Base-by-base conservation (phyloP, 2,329 filamentous ascomycete genomes). In the Mycosphaerella arachidis region DNA sequence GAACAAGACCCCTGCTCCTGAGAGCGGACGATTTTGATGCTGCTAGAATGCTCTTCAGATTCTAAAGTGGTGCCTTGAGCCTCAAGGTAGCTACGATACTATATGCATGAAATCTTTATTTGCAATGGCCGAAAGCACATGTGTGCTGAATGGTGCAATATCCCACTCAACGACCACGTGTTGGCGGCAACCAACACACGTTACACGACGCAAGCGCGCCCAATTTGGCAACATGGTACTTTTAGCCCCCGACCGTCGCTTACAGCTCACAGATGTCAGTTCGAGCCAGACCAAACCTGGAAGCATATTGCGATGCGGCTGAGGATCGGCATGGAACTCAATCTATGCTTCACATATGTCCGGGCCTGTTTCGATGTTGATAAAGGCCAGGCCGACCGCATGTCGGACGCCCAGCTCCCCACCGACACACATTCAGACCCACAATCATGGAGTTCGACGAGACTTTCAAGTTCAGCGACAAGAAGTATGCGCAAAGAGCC, bases 1-100 rank as follows among this genome's bases (percentile, higher is more conserved):
- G 24, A 57, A 29, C 43, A 30, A 54, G 52, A 27, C 20, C 30
- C 20, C 33, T 37, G 18, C 40, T n/a, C 40, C 40, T 7, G 40
- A 43, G 18, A n/a, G 4, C 40, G 13, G 48, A 13, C 12, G 48
- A 52, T 10, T 6, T 10, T 20, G 48, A 52, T 31, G 29, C 50
- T 37, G 56, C 30, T 9, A 35, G 56, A 35, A 55, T 58, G 57
- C 40, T 55, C 24, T 50, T 55, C 46, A 37, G 45, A 10, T 24
- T 52, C 16, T 52, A 20, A 31, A 2, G 7, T 50, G 40, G 40
- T 18, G 40, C 40, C 40, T 18, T 20, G 13, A 9, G 40, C 13
- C n/a, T 43, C 5, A 43, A 43, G 40, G 40, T 43, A 43, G 40
- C 40, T 43, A 43, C n/a, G 40, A 43, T 8, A 43, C 4, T 18